Evolutionary conservation across 768 basidiomycete species (phyloP), one percentile per base, ranked within the genome.

Genomic region (Panaeolus papilionaceus): DNA sequence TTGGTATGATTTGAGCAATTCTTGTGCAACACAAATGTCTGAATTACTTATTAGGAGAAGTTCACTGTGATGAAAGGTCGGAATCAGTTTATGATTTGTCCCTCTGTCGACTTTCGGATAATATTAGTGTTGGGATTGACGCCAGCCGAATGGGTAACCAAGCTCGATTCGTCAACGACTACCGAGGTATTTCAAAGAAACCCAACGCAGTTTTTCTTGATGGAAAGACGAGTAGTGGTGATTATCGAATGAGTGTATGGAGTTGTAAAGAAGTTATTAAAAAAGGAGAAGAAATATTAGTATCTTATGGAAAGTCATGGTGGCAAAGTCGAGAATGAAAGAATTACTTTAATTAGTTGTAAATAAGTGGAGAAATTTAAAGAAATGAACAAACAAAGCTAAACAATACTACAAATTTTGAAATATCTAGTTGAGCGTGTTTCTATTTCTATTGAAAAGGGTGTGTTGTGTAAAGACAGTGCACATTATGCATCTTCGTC

Each of bases 121-220:
- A 87, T 8, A 74, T 85, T 45, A 90, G 82, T 72, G 85, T 96
- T 20, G 95, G 94, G 1, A 82, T 93, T 45, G 95, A 98, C 75
- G 94, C 95, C 20, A 81, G 82, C 37, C 71, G 51, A 2, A 86
- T 86, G 82, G 96, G 96, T 37, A 98, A 96, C 78, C 93, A 95
- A 76, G 91, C 91, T 1, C 83, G 96, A 73, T 96, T 97, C 75
- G 83, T 94, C 67, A 98, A 98, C 72, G 96, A 97, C 80, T 98
- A 91, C 78, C 86, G 96, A 65, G 93, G 94, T 2, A 82, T 95
- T n/a, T 80, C 75, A 62, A 75, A 77, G 26, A 89, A 82, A 74
- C 88, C 93, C 4, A 95, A 95, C 71, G 91, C 89, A 0, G 71
- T 86, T 37, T 95, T 95, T 71, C 79, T 82, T 62, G 92, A 94